Evolutionary conservation across 208 protist species (phyloP).

Genomic region (Acanthamoeba royreba): DNA sequence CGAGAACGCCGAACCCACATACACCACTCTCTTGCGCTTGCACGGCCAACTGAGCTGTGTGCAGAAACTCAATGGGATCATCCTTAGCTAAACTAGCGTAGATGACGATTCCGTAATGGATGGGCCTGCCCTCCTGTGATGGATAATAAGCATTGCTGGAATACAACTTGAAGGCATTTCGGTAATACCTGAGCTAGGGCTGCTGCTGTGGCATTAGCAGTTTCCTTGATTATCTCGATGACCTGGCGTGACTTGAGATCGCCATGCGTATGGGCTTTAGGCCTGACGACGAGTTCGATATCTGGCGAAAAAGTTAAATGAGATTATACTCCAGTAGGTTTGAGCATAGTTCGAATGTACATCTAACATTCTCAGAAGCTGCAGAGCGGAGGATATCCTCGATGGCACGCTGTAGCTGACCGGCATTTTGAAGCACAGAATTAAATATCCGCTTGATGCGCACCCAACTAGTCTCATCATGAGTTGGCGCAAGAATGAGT

Average conservation of each 20-base stretch:
- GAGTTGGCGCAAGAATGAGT: background rate
- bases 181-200: background rate
- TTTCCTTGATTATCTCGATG: background rate
- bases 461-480: background rate
- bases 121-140: background rate
- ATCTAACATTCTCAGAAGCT: conserved; percentile 56
- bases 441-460: conserved; percentile 57
- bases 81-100: background rate
- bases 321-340: background rate
- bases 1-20: conserved; percentile 49
- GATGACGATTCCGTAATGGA: background rate
- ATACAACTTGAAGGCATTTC: conserved; percentile 8
- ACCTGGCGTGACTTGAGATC: conserved; percentile 47
- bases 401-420: conserved; percentile 59
- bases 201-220: background rate
- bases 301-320: conserved; percentile 35
- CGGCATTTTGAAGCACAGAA: conserved; percentile 48
- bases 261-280: conserved; percentile 21
- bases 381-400: conserved; percentile 60
- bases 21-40: conserved; percentile 47
- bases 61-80: background rate
- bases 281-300: conserved; percentile 64
- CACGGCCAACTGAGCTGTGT: background rate
- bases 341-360: background rate
- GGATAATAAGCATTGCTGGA: conserved; percentile 33